A percentile compares a stretch with the other conserved stretches of the same genome.
phyloP scores from a whole-genome alignment of 305 asterid species.

The Ajuga reptans region DNA sequence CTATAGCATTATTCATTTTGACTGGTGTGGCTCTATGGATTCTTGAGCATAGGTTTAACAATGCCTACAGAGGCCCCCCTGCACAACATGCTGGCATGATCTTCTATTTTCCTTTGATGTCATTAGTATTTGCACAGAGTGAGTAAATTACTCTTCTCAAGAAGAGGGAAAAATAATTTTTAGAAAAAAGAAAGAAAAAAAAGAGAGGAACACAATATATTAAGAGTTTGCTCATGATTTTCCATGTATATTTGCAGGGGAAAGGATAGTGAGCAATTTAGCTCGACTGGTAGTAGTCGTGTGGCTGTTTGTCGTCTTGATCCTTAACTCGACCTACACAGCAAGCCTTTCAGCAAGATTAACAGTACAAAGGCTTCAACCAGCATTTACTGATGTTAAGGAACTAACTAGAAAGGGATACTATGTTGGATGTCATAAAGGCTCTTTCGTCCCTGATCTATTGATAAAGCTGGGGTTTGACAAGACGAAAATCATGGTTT shows the following conservation, averaged over 20 bases:
- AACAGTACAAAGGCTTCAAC: conserved; percentile 32
- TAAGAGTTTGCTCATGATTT: not conserved
- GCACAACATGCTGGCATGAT: conserved; percentile 36
- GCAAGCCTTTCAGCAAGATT: conserved; percentile 46
- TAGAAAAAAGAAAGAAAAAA: no score
- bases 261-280: conserved; percentile 35
- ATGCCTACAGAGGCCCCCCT: conserved; percentile 34
- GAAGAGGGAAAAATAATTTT: no score
- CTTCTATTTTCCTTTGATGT: conserved; percentile 33
- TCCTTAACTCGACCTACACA: conserved; percentile 45
- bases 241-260: conserved; percentile 20
- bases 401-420: conserved; percentile 28
- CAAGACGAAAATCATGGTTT: conserved; percentile 27
- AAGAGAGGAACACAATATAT: not conserved
- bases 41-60: conserved; percentile 36
- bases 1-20: conserved; percentile 31
- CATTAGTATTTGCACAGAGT: conserved; percentile 40
- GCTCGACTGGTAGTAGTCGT: conserved; percentile 38
- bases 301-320: conserved; percentile 45
- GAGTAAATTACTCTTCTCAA: not conserved
- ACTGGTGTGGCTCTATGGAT: conserved; percentile 40
- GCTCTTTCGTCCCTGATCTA: conserved; percentile 30
- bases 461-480: conserved; percentile 30
- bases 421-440: conserved; percentile 36
- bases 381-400: conserved; percentile 24